Evolutionary conservation across 208 protist genomes (phyloP), one percentile per base, ranked within the genome.

Genomic region (Crithidia brevicula): DNA sequence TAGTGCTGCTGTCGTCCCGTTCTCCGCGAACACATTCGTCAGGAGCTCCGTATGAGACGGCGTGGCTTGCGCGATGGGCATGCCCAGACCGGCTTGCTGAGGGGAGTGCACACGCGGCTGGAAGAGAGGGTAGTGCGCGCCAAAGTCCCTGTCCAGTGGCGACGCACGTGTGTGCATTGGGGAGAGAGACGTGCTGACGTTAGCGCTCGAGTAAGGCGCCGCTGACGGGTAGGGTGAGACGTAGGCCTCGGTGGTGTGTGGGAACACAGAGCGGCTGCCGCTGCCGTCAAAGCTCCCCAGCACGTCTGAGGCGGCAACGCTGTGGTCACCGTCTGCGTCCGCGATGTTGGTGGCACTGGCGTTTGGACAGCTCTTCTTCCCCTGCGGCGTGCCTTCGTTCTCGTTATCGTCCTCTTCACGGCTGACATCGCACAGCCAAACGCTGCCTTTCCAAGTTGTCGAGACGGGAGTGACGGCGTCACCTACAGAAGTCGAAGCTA

Each of bases 361-460:
- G 38, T 36, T 34, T 34, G 33, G 10, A 23, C 25, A 3, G 56
- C 38, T 13, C 15, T 36, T 11, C 43, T 47, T n/a, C 49, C 38
- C 5, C 15, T 23, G 13, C 11, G 20, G 31, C 45, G 45, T 46
- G 0, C 13, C 31, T 18, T 42, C 15, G 16, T 38, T 34, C 25
- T 61, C 31, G 4, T 71, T 28, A 11, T 46, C 53, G 15, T 51
- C 34, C 1, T 38, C 52, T 18, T 61, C 56, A n/a, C 56, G 40
- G 56, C 56, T 61, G 40, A 61, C 56, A 34, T 61, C 56, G 40
- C 56, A 61, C 23, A 50, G 25, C 38, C 56, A 46, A 10, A 46
- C 56, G 10, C 3, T 61, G 6, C 8, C 27, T 13, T 25, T 28
- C 25, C 38, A 10, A 13, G 42, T 31, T 16, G 40, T 3, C 22